Evolutionary conservation across 169 alveolate species (phyloP).

Genomic region (Plasmodium blacklocki): DNA sequence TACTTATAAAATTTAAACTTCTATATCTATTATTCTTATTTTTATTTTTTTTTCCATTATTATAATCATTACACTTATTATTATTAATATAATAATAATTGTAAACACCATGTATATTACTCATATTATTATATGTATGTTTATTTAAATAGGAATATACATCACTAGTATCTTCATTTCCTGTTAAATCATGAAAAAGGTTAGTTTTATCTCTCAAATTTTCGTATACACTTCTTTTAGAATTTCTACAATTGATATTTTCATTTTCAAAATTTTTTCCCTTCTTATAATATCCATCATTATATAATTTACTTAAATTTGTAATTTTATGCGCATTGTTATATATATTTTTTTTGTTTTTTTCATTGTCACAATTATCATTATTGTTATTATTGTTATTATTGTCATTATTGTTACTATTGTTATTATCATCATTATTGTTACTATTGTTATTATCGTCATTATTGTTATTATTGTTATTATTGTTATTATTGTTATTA

Average conservation of each 20-base stretch:
- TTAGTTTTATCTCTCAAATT: slow-evolving; percentile 10
- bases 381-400: neutral
- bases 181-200: slow-evolving; percentile 10
- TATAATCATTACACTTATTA: slow-evolving; percentile 3
- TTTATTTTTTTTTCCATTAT: slow-evolving; percentile 14
- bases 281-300: no score
- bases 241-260: neutral
- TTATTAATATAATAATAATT: slow-evolving; percentile 13
- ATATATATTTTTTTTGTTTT: neutral
- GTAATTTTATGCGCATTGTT: no score
- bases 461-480: neutral
- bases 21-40: slow-evolving; percentile 12
- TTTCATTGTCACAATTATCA: neutral
- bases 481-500: neutral
- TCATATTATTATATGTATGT: neutral
- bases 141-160: slow-evolving; percentile 27
- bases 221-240: slow-evolving; percentile 7
- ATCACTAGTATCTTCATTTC: slow-evolving; percentile 38
- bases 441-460: neutral
- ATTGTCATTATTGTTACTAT: neutral
- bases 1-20: slow-evolving; percentile 11
- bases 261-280: neutral
- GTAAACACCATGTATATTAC: neutral
- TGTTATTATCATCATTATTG: neutral
- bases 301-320: no score